Conservation (phyloP, 805 yeast species). For the Saccharomyces kudriavzevii region DNA sequence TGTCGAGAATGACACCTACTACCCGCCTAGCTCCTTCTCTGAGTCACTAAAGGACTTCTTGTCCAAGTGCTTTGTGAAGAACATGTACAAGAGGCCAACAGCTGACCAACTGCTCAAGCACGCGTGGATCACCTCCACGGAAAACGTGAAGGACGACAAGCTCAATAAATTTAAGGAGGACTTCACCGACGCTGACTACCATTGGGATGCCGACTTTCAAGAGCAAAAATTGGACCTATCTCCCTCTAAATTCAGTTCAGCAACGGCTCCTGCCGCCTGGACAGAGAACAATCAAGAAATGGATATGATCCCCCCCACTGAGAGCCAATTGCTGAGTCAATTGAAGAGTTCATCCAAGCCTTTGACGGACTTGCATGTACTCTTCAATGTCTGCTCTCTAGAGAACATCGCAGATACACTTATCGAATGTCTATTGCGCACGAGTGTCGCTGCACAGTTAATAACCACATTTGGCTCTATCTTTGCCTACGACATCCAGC, state of each 20-base stretch:
- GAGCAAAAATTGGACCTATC: constrained; percentile 13
- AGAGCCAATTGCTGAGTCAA: not conserved
- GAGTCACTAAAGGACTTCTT: constrained; percentile 63
- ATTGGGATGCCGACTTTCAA: constrained; percentile 26
- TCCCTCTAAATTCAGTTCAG: constrained; percentile 5
- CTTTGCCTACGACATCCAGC: constrained; percentile 17
- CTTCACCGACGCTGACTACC: constrained; percentile 14
- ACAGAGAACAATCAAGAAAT: not conserved
- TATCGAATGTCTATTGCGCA: constrained; percentile 3
- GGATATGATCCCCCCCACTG: constrained; percentile 5
- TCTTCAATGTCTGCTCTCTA: constrained; percentile 9
- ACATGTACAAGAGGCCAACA: constrained; percentile 58
- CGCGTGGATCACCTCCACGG: constrained; percentile 32
- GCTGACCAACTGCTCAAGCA: constrained; percentile 58
- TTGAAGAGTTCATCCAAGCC: constrained; percentile 1
- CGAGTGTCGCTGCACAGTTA: not conserved
- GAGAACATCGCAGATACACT: constrained; percentile 13
- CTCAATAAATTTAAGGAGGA: constrained; percentile 22
- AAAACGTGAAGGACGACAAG: constrained; percentile 5
- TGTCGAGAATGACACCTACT: constrained; percentile 34
- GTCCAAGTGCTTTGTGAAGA: constrained; percentile 57
- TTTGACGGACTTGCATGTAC: constrained; percentile 6
- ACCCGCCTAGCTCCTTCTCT: constrained; percentile 30
- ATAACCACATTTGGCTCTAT: constrained; percentile 6
- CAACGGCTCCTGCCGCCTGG: not conserved